Percentiles rank a stretch among this genome's conserved stretches.
Evolutionary conservation across 2,329 filamentous ascomycete genomes (phyloP).

Genomic region (Claviceps pazoutovae): DNA sequence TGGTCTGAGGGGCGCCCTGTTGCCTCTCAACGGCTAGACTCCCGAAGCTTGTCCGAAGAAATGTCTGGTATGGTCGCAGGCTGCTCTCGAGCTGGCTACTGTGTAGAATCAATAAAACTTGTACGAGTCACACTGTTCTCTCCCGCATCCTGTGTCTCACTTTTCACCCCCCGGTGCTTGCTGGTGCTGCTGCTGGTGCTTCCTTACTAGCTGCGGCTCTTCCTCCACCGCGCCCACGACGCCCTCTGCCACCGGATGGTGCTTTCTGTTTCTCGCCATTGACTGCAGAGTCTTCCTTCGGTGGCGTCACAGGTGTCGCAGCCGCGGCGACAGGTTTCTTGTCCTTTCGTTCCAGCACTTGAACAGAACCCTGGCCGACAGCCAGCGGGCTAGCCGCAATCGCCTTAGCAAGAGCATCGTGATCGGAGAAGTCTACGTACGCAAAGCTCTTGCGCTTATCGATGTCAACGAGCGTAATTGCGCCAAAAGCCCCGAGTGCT

Average conservation of each 20-base stretch:
- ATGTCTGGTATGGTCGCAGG: not conserved
- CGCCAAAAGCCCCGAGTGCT: constrained; percentile 60
- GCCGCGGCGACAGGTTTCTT: constrained; percentile 23
- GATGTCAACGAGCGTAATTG: constrained; percentile 70
- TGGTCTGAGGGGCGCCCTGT: too few species aligned
- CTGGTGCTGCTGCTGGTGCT: not conserved
- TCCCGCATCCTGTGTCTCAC: not conserved
- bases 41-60: not conserved
- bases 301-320: constrained; percentile 7
- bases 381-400: constrained; percentile 68
- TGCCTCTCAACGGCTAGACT: too few species aligned
- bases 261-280: constrained; percentile 14
- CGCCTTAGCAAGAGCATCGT: constrained; percentile 60
- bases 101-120: constrained; percentile 1
- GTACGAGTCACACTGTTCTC: constrained; percentile 1
- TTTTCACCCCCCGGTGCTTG: constrained; percentile 8
- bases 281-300: constrained; percentile 2
- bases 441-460: constrained; percentile 92
- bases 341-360: constrained; percentile 72
- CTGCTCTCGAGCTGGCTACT: not conserved
- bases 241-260: constrained; percentile 14
- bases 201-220: constrained; percentile 6
- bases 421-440: constrained; percentile 75
- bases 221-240: constrained; percentile 19
- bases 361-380: constrained; percentile 73